Percentiles rank a stretch among this genome's conserved stretches.
Evolutionary conservation across 805 yeast species (phyloP).

Genomic region (Torulaspora delbrueckii): DNA sequence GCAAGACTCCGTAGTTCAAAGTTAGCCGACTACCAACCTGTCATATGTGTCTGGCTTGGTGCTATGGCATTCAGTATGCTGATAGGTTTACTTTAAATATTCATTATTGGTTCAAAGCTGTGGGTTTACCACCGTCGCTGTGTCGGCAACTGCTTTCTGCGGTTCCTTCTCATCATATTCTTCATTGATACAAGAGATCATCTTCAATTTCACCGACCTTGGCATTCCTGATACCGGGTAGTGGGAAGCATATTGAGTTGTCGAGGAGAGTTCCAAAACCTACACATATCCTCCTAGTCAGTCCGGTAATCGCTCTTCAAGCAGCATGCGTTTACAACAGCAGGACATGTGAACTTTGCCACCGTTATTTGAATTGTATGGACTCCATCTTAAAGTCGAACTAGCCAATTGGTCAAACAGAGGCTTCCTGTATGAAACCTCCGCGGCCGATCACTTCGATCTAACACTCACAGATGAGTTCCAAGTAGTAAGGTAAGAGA

Average conservation of each 20-base stretch:
- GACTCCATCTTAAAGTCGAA: constrained; percentile 54
- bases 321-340: constrained; percentile 35
- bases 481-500: constrained; percentile 39
- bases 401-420: constrained; percentile 41
- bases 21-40: constrained; percentile 24
- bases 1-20: constrained; percentile 25
- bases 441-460: constrained; percentile 44
- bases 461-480: constrained; percentile 18
- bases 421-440: constrained; percentile 54
- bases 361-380: constrained; percentile 66
- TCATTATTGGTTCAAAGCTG: constrained; percentile 23
- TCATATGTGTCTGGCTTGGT: constrained; percentile 45
- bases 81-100: constrained; percentile 53
- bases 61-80: constrained; percentile 72
- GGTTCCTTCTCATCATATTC: constrained; percentile 82
- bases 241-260: not conserved
- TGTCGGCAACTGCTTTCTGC: constrained; percentile 70
- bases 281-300: constrained; percentile 1
- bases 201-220: constrained; percentile 31
- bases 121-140: constrained; percentile 43
- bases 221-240: constrained; percentile 9
- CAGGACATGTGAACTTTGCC: constrained; percentile 63
- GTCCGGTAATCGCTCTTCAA: constrained; percentile 27
- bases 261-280: not conserved
- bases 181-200: constrained; percentile 38